Conservation (phyloP, 2,329 filamentous ascomycete genomes). For the Cladosporium cucumerinum region DNA sequence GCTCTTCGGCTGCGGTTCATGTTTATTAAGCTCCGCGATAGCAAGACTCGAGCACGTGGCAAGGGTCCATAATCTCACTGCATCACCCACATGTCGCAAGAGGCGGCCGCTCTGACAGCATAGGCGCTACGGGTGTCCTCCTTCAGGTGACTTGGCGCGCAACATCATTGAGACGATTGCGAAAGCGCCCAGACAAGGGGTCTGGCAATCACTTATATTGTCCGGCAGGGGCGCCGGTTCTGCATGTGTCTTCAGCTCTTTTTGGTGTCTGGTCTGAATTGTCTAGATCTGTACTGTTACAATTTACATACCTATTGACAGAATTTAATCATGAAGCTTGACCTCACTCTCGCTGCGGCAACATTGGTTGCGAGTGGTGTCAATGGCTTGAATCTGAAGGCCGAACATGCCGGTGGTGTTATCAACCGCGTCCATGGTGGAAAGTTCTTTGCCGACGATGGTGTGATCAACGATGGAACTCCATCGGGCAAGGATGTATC, state of each 20-base stretch:
- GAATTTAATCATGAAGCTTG: background rate
- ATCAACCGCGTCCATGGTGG: conserved; percentile 17
- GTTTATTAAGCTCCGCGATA: background rate
- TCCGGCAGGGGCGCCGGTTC: background rate
- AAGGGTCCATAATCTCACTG: background rate
- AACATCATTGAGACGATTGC: conserved; percentile 7
- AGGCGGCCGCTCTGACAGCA: background rate
- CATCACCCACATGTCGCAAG: background rate
- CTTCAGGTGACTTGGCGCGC: conserved; percentile 5
- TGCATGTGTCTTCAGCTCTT: background rate
- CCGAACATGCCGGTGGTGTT: conserved; percentile 24
- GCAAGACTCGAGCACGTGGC: background rate
- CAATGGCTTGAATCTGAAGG: conserved; percentile 19
- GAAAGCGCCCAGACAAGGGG: conserved; percentile 5
- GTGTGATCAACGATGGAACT: conserved; percentile 20
- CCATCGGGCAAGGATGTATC: conserved; percentile 20
- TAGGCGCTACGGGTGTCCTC: background rate
- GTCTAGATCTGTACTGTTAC: background rate
- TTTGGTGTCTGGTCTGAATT: background rate
- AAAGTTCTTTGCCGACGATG: conserved; percentile 16
- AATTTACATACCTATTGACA: background rate
- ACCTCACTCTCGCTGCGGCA: background rate
- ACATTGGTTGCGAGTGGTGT: conserved; percentile 18
- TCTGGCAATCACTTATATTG: background rate
- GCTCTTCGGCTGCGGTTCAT: background rate